These are phyloP conservation scores for Canavalia ensiformis DNA, from an alignment of 306 rosid genomes.

Conservation along the genomic window DNA sequence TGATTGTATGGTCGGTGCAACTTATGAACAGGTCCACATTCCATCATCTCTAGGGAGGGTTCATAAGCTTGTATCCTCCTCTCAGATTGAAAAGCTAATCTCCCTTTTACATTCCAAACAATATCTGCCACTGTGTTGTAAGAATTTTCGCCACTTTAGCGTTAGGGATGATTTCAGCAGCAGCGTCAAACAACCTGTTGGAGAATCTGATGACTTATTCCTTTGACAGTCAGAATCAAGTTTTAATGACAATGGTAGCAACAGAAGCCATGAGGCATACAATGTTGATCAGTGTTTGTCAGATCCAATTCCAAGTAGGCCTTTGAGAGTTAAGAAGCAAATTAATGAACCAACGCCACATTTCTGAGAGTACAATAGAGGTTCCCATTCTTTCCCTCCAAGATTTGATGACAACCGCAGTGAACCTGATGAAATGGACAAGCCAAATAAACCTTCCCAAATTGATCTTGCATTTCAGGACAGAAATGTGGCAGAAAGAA, in stretches of 20 bases:
- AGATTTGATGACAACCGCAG: conserved; percentile 46
- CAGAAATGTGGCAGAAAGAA: conserved; percentile 39
- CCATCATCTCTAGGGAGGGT: conserved; percentile 42
- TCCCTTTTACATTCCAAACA: conserved; percentile 44
- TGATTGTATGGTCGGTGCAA: conserved; percentile 16
- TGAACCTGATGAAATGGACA: conserved; percentile 21
- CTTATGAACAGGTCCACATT: conserved; percentile 54
- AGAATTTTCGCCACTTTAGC: conserved; percentile 55
- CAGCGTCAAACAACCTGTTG: not conserved
- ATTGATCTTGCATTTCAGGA: conserved; percentile 46
- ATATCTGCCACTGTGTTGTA: conserved; percentile 40
- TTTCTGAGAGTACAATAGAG: conserved; percentile 34
- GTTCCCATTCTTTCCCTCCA: conserved; percentile 42
- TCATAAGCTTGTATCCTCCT: conserved; percentile 46
- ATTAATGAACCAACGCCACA: conserved; percentile 32
- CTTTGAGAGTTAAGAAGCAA: conserved; percentile 51
- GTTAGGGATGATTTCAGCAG: conserved; percentile 42
- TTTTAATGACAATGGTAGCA: conserved; percentile 18
- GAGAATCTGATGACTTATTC: conserved; percentile 46
- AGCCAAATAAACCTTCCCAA: conserved; percentile 37
- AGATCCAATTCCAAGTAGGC: conserved; percentile 57
- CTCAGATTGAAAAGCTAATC: conserved; percentile 43
- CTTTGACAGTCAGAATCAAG: not conserved
- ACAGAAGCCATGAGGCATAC: conserved; percentile 1
- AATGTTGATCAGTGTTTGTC: conserved; percentile 12